Percentiles rank a stretch among this genome's conserved stretches.
phyloP scores from a whole-genome alignment of 2,329 filamentous ascomycete genomes.

The Aspergillus bombycis region DNA sequence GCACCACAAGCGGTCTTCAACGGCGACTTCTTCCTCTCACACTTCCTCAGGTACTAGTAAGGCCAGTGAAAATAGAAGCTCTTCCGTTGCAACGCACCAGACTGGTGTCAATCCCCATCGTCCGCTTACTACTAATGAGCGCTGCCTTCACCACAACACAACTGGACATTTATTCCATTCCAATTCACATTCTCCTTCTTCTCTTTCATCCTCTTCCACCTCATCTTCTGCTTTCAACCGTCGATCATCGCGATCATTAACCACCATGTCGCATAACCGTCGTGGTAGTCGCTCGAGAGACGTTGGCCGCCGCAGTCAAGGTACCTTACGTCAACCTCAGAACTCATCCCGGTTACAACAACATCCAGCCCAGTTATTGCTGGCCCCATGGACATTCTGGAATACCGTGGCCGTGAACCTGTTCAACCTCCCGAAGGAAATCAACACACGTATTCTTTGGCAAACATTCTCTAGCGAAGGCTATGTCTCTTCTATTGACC shows the following conservation, averaged over 20 bases:
- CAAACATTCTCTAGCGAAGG: constrained; percentile 57
- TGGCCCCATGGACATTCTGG: constrained; percentile 42
- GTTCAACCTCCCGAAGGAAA: constrained; percentile 36
- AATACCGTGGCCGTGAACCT: constrained; percentile 44
- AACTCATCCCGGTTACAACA: constrained; percentile 5
- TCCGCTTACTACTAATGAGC: background rate
- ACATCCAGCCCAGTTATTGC: constrained; percentile 13
- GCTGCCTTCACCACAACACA: background rate
- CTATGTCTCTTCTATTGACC: constrained; percentile 59
- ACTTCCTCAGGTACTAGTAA: background rate
- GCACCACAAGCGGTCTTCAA: background rate
- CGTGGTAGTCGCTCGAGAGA: background rate
- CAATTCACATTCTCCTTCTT: background rate
- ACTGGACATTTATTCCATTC: background rate
- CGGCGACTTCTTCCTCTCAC: background rate
- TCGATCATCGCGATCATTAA: background rate
- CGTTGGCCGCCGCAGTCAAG: background rate
- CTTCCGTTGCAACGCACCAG: background rate
- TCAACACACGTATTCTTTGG: constrained; percentile 50
- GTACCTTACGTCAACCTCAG: background rate
- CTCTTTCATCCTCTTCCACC: background rate
- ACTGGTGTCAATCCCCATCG: background rate
- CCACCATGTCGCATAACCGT: background rate
- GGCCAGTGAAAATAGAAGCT: background rate
- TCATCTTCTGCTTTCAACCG: constrained; percentile 2